Percentiles rank a stretch among this genome's conserved stretches.
Conservation (phyloP, 2,329 filamentous ascomycete species). For the Aureobasidium vineae region DNA sequence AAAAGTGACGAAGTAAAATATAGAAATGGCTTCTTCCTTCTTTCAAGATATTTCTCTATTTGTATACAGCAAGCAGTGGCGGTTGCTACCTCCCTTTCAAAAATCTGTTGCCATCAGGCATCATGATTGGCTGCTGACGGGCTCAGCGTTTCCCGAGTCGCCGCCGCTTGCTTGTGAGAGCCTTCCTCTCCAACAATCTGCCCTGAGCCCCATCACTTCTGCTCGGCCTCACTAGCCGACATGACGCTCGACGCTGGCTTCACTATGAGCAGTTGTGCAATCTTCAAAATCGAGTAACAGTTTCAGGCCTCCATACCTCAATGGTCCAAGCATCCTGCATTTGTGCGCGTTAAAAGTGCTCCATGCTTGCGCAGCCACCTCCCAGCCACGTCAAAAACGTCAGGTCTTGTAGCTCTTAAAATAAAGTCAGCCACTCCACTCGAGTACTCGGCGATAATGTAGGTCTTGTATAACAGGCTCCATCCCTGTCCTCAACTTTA, state of each 20-base stretch:
- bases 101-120: slow-evolving; percentile 4
- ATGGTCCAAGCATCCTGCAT: slow-evolving; percentile 9
- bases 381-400: slow-evolving; percentile 21
- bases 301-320: neutral
- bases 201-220: neutral
- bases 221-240: neutral
- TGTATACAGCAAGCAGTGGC: neutral
- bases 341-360: slow-evolving; percentile 18
- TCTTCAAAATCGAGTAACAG: neutral
- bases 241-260: neutral
- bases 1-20: neutral
- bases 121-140: slow-evolving; percentile 9
- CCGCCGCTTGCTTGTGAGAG: neutral
- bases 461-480: slow-evolving; percentile 19
- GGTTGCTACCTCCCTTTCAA: neutral
- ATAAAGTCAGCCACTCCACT: slow-evolving; percentile 6
- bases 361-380: slow-evolving; percentile 22
- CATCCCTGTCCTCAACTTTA: neutral
- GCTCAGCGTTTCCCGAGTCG: neutral
- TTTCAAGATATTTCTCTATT: neutral
- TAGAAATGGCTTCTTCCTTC: neutral
- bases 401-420: neutral
- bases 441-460: neutral
- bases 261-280: neutral
- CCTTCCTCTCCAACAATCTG: neutral